phyloP scores from a whole-genome alignment of 768 basidiomycete species.

The Baorangia bicolor region DNA sequence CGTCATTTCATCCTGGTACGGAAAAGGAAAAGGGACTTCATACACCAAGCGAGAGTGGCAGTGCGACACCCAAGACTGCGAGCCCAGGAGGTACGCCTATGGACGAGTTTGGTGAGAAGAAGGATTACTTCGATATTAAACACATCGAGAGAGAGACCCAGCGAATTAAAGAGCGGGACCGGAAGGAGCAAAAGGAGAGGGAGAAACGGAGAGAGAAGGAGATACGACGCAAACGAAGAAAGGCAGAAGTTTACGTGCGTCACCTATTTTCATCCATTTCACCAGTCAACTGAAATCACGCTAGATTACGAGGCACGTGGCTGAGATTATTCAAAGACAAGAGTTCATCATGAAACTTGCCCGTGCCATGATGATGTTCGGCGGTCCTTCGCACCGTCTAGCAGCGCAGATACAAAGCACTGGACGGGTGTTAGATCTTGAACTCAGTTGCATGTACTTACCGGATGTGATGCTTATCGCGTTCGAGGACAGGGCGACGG shows the following conservation, averaged over 20 bases:
- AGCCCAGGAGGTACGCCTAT: slow-evolving; percentile 21
- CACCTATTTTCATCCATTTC: neutral
- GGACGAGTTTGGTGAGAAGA: slow-evolving; percentile 21
- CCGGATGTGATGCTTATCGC: slow-evolving; percentile 77
- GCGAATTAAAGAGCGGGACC: slow-evolving; percentile 20
- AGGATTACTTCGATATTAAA: slow-evolving; percentile 33
- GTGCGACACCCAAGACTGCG: slow-evolving; percentile 13
- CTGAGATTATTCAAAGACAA: slow-evolving; percentile 77
- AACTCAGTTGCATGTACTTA: slow-evolving; percentile 69
- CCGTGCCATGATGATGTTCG: slow-evolving; percentile 88
- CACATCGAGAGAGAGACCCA: slow-evolving; percentile 27
- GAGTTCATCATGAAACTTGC: slow-evolving; percentile 84
- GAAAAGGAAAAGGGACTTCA: neutral
- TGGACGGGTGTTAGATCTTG: slow-evolving; percentile 74
- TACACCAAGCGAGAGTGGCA: slow-evolving; percentile 18
- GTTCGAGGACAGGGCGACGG: slow-evolving; percentile 77
- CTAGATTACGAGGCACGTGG: slow-evolving; percentile 81
- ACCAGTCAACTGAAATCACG: neutral
- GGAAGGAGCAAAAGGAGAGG: slow-evolving; percentile 39
- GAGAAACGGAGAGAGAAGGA: slow-evolving; percentile 33
- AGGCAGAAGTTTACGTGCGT: slow-evolving; percentile 75
- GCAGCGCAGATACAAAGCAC: slow-evolving; percentile 81
- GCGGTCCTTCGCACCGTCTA: slow-evolving; percentile 78
- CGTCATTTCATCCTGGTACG: slow-evolving; percentile 11
- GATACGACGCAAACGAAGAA: slow-evolving; percentile 57